Evolutionary conservation across 306 rosid species (phyloP).

Genomic region (Sechiopsis laciniata): DNA sequence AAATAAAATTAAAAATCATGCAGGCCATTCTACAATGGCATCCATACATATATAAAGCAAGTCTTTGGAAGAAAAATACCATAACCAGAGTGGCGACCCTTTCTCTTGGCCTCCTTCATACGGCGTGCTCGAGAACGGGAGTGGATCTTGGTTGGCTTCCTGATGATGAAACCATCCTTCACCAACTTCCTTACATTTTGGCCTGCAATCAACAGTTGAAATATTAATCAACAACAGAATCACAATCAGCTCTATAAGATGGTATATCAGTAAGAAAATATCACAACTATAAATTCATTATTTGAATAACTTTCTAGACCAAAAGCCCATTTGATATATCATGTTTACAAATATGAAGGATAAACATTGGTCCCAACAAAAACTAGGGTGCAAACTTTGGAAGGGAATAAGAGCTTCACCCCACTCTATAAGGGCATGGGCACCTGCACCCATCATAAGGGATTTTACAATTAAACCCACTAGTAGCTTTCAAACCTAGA

Average conservation of each 20-base stretch:
- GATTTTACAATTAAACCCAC: no score
- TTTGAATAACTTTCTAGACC: no score
- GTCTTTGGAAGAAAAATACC: conserved; percentile 44
- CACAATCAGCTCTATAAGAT: not conserved
- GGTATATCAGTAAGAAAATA: no score
- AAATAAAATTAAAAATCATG: not conserved
- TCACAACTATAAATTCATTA: no score
- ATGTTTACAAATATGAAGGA: not conserved
- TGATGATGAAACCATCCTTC: conserved; percentile 90
- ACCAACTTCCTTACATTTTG: conserved; percentile 90
- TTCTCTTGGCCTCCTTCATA: conserved; percentile 89
- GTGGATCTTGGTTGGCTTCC: conserved; percentile 97
- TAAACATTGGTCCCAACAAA: not conserved
- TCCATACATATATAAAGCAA: not conserved
- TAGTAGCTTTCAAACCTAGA: no score
- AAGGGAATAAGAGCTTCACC: no score
- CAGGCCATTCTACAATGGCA: not conserved
- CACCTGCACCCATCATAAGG: no score
- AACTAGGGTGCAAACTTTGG: no score
- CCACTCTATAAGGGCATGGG: no score
- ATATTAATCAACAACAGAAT: not conserved
- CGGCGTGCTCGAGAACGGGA: conserved; percentile 94
- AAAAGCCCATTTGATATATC: no score
- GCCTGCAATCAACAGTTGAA: conserved; percentile 38
- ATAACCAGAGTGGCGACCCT: conserved; percentile 94